phyloP scores from a whole-genome alignment of 306 rosid genomes.

The Vigna hirtella region DNA sequence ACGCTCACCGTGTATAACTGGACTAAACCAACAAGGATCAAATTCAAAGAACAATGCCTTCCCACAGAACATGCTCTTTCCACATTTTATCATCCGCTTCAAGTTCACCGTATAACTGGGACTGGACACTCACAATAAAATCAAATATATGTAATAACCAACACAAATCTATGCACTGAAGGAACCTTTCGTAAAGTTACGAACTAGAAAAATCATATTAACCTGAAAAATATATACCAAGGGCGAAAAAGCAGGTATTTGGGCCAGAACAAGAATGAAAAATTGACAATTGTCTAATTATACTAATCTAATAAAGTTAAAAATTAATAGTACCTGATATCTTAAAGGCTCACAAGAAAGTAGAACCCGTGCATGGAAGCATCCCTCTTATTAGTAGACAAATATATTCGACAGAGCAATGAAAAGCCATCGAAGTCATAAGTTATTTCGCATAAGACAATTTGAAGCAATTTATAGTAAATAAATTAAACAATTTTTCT shows the following conservation, averaged over 20 bases:
- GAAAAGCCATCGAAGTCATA: conserved; percentile 36
- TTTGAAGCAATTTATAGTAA: conserved; percentile 39
- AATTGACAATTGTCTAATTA: background rate
- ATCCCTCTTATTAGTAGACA: conserved; percentile 27
- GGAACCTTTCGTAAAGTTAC: conserved; percentile 2
- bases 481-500: conserved; percentile 45
- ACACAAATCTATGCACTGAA: background rate
- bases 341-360: conserved; percentile 27
- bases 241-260: background rate
- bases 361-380: conserved; percentile 39
- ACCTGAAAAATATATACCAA: conserved; percentile 9
- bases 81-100: background rate
- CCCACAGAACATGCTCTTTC: background rate
- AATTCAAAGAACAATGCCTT: background rate
- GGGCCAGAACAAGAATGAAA: background rate
- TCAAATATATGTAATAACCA: background rate
- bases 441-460: conserved; percentile 35
- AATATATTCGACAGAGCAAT: conserved; percentile 33
- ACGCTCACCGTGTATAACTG: too few species aligned
- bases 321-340: conserved; percentile 18
- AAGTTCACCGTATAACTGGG: background rate
- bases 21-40: background rate
- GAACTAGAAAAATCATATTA: conserved; percentile 20
- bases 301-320: conserved; percentile 8
- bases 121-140: background rate